phyloP scores from a whole-genome alignment of 352 stramenopile genomes.

The Blastocystis sp. region DNA sequence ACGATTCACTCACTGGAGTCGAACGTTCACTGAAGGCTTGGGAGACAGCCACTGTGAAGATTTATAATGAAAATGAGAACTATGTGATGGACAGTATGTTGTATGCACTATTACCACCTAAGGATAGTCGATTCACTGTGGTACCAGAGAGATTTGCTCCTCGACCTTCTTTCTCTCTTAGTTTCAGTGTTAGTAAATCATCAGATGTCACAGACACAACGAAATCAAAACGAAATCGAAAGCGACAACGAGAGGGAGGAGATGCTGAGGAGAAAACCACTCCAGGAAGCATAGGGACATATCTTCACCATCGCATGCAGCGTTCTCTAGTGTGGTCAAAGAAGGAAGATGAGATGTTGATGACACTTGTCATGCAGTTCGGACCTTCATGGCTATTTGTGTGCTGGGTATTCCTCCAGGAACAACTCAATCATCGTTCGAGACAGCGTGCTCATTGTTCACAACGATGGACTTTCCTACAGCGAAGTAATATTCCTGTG shows the following conservation, averaged over 20 bases:
- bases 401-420: constrained; percentile 36
- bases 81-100: constrained; percentile 17
- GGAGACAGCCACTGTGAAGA: not conserved
- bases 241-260: constrained; percentile 4
- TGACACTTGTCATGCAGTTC: constrained; percentile 34
- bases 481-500: not conserved
- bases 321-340: constrained; percentile 4
- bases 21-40: constrained; percentile 11
- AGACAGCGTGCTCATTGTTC: not conserved
- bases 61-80: not conserved
- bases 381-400: constrained; percentile 19
- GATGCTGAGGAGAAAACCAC: not conserved
- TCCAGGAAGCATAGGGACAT: not conserved
- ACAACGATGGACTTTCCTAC: not conserved
- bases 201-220: not conserved
- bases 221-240: constrained; percentile 9
- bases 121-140: constrained; percentile 37
- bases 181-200: constrained; percentile 6
- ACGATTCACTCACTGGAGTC: not conserved
- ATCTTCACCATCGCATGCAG: not conserved
- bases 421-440: not conserved
- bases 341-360: constrained; percentile 54
- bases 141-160: not conserved
- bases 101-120: not conserved
- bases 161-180: not conserved